Base-by-base conservation (phyloP, 2,329 filamentous ascomycete genomes). In the Westerdykella aurantiaca region DNA sequence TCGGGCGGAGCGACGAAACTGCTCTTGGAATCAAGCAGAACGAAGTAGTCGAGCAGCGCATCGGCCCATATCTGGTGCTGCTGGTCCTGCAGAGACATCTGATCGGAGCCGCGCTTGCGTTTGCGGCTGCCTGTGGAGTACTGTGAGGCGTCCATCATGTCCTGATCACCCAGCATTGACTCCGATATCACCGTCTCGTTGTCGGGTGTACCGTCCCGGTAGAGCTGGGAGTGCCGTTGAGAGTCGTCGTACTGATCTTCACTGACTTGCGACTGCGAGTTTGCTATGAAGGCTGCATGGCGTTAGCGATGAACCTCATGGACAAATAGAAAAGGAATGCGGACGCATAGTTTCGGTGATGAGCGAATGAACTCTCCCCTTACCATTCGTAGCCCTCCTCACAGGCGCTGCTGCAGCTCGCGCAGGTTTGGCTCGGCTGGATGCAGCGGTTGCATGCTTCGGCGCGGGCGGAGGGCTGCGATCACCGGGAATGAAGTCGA, bases 1-100 rank as follows among this genome's bases (percentile, higher is more conserved):
- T 88, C 81, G 1, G 89, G 90, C n/a, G 77, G 73, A 34, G 71
- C 67, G 71, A 80, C 60, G 46, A 83, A 81, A 16, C 82, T 80
- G 46, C 85, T 83, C 66, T 90, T 85, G 49, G 87, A 85, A 52
- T 88, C 84, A 41, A 86, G 82, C 37, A 91, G 82, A 70, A 97
- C 84, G 60, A 97, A 98, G 70, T 97, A 98, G 67, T 98, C 93
- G 31, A 98, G 76, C 21, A 98, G 78, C 56, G 93, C 87, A 53
- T 98, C 93, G 13, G 89, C 88, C 69, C 95, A 98, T 18, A 95
- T 76, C 22, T 87, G 84, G 65, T 97, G 90, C 55, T 93, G 85
- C 62, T 90, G 86, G 52, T 94, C 87, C 6, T 80, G 82, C 48
- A 77, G 66, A 11, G 74, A 74, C 66, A 79, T 82, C 72, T 72